Evolutionary conservation across 768 basidiomycete genomes (phyloP).

Genomic region (Suillus clintonianus): DNA sequence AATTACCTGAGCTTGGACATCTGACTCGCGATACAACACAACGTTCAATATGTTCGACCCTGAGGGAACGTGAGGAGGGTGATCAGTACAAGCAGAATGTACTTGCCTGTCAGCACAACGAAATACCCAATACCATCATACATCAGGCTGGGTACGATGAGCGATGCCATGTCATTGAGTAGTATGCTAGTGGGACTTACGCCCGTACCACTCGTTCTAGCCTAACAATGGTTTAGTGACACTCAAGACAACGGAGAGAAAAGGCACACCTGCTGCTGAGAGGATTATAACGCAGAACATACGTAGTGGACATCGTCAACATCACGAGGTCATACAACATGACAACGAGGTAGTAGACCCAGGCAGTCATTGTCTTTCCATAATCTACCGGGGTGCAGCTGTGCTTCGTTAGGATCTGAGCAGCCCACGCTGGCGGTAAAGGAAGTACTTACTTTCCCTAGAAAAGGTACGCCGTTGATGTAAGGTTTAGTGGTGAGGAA

Average conservation of each 20-base stretch:
- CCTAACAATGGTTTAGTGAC: conserved; percentile 14
- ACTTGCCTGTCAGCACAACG: conserved; percentile 50
- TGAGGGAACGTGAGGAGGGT: conserved; percentile 16
- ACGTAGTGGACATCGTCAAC: conserved; percentile 50
- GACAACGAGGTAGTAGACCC: conserved; percentile 58
- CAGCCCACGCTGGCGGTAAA: background rate
- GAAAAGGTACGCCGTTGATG: conserved; percentile 2
- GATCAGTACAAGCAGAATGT: background rate
- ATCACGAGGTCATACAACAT: conserved; percentile 60
- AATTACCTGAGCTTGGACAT: conserved; percentile 45
- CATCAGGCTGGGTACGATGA: conserved; percentile 49
- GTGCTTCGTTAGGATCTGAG: conserved; percentile 2
- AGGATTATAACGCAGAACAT: conserved; percentile 48
- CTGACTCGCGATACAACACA: conserved; percentile 44
- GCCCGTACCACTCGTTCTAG: conserved; percentile 27
- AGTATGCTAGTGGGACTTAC: conserved; percentile 19
- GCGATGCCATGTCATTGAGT: conserved; percentile 4
- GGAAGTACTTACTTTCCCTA: conserved; percentile 38
- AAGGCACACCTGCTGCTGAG: conserved; percentile 25
- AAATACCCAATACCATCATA: conserved; percentile 70
- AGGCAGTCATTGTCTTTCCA: conserved; percentile 41
- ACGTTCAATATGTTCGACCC: conserved; percentile 55
- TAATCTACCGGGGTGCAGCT: conserved; percentile 50
- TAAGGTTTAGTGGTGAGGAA: background rate
- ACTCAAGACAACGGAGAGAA: background rate